These are phyloP conservation scores for Fusarium verticillioides DNA, from an alignment of 2,329 filamentous ascomycete genomes.

Conservation along the genomic window DNA sequence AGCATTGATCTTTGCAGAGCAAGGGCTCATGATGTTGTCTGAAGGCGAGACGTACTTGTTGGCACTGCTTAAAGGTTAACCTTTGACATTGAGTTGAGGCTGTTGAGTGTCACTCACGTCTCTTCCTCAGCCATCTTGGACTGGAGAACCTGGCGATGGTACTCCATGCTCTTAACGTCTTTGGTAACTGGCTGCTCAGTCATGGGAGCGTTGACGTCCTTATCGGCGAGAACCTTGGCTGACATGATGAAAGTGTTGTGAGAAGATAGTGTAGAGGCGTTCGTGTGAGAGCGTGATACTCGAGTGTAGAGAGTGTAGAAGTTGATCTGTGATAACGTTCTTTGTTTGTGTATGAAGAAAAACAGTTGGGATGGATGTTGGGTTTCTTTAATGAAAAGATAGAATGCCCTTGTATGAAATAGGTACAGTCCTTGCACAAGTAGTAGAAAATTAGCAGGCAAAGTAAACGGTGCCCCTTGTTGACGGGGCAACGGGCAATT, in stretches of 20 bases:
- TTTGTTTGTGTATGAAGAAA: slow-evolving; percentile 12
- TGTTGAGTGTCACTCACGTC: slow-evolving; percentile 60
- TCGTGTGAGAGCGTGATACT: not conserved
- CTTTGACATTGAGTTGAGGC: not conserved
- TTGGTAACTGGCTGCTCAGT: slow-evolving; percentile 51
- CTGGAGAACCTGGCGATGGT: slow-evolving; percentile 80
- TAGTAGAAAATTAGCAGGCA: slow-evolving; percentile 25
- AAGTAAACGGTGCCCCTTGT: slow-evolving; percentile 41
- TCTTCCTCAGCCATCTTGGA: slow-evolving; percentile 73
- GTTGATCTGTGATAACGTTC: slow-evolving; percentile 1
- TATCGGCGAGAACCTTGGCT: slow-evolving; percentile 69
- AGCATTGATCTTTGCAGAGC: slow-evolving; percentile 82
- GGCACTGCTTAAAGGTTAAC: slow-evolving; percentile 45
- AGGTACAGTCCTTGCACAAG: slow-evolving; percentile 22
- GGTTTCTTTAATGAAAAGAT: slow-evolving; percentile 28
- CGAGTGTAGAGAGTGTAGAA: not conserved
- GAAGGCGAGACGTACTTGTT: slow-evolving; percentile 81
- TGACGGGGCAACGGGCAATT: slow-evolving; percentile 41
- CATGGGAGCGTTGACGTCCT: slow-evolving; percentile 72
- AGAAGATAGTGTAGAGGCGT: not conserved
- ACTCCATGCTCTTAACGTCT: slow-evolving; percentile 76
- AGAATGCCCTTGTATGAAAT: slow-evolving; percentile 22
- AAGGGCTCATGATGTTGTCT: slow-evolving; percentile 90
- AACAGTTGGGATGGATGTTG: slow-evolving; percentile 18
- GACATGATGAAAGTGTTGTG: slow-evolving; percentile 59